Conservation (phyloP, 768 basidiomycete genomes). For the Symmetrospora coprosmae region DNA sequence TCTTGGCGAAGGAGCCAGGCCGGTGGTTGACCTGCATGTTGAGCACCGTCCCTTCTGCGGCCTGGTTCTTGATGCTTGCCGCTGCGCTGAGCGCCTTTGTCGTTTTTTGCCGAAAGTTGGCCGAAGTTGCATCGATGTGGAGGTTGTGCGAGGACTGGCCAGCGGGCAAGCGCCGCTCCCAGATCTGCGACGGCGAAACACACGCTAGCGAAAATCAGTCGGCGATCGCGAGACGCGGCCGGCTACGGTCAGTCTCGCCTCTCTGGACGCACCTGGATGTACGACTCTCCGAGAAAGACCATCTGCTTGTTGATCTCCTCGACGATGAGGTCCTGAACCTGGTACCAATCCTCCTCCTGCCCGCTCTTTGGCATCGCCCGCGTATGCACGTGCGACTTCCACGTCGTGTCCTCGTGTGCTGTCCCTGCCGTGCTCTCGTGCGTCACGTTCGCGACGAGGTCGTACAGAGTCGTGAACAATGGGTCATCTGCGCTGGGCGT, state of each 20-base stretch:
- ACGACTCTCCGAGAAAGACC: constrained; percentile 94
- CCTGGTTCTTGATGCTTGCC: constrained; percentile 2
- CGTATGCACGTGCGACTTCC: constrained; percentile 83
- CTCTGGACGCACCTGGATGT: constrained; percentile 66
- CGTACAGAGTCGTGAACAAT: constrained; percentile 57
- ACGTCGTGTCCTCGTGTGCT: constrained; percentile 76
- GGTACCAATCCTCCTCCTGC: constrained; percentile 69
- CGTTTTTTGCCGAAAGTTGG: constrained; percentile 13
- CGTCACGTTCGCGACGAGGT: constrained; percentile 87
- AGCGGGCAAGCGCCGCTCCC: constrained; percentile 23
- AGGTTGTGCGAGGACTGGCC: constrained; percentile 9
- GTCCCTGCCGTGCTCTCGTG: constrained; percentile 94
- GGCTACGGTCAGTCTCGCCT: no score
- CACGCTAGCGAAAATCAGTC: neutral
- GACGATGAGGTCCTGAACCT: constrained; percentile 90
- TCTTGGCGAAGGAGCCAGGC: constrained; percentile 1
- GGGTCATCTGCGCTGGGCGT: constrained; percentile 62
- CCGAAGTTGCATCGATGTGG: constrained; percentile 6
- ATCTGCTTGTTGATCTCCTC: constrained; percentile 93
- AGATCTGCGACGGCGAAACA: constrained; percentile 4
- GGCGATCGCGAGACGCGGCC: neutral
- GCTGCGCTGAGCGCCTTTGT: constrained; percentile 18
- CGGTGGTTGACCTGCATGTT: neutral
- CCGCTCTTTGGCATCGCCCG: constrained; percentile 8
- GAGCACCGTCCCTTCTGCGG: constrained; percentile 3